Conservation (phyloP, 345 rosid genomes). For the Limnanthes douglasii region DNA sequence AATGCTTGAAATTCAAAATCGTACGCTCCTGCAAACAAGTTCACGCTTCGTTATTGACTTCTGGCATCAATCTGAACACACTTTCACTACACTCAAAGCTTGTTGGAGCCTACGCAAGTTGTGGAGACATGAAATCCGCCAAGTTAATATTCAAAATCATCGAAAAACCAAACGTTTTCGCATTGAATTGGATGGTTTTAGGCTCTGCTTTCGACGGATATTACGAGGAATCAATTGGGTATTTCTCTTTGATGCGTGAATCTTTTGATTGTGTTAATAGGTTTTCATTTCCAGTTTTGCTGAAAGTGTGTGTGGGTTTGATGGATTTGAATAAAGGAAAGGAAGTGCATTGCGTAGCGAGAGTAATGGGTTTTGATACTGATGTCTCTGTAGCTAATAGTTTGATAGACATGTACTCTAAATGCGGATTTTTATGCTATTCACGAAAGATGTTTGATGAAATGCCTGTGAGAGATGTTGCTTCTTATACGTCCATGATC, state of each 20-base stretch:
- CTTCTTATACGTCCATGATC: constrained; percentile 39
- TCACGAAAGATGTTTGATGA: constrained; percentile 23
- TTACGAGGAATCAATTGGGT: constrained; percentile 20
- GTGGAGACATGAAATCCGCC: constrained; percentile 22
- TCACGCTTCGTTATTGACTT: constrained; percentile 18
- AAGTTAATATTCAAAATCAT: constrained; percentile 13
- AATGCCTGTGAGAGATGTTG: constrained; percentile 20
- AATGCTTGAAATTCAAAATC: constrained; percentile 24
- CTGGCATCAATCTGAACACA: constrained; percentile 6
- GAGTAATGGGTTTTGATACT: constrained; percentile 11
- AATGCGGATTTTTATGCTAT: constrained; percentile 15
- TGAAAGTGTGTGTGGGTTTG: constrained; percentile 34
- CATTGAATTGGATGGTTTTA: constrained; percentile 35
- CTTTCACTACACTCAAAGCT: constrained; percentile 20
- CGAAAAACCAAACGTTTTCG: constrained; percentile 17
- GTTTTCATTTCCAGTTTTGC: constrained; percentile 26
- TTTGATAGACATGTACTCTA: constrained; percentile 26
- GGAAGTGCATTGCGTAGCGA: constrained; percentile 20
- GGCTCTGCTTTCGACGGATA: constrained; percentile 21
- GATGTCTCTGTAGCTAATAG: constrained; percentile 18
- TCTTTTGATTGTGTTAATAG: constrained; percentile 15
- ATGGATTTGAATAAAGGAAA: constrained; percentile 25
- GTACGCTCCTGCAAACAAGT: constrained; percentile 19
- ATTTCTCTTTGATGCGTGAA: constrained; percentile 19
- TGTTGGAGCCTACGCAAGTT: constrained; percentile 25